Base-by-base conservation (phyloP, 2,329 filamentous ascomycete species). In the Fusarium sp. region DNA sequence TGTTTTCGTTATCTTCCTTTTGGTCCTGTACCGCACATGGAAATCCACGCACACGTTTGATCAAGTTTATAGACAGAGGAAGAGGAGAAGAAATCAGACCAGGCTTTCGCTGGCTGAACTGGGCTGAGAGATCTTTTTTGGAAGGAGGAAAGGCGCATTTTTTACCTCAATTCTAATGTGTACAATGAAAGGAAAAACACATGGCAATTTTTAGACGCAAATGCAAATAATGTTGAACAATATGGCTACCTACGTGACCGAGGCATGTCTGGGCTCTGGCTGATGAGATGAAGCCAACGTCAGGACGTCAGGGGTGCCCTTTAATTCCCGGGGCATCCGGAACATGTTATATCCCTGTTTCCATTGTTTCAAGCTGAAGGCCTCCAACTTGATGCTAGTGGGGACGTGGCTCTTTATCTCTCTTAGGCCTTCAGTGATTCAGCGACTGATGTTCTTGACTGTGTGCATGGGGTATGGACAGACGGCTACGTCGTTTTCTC, bases 111-210 rank as follows among this genome's bases (percentile, higher is more conserved):
- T 75, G 72, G 69, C 63, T 75, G 69, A 72, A 75, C 69, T 74
- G 72, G 72, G 62, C 65, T 72, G 72, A 64, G 33, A 63, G 64
- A 20, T 62, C 62, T 73, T 51, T 55, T 62, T 53, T 62, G 53
- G 53, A 46, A 22, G 67, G 74, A 71, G 71, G 38, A 40, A 46
- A 35, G 62, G 62, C 71, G 72, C 71, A 69, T 56, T 68, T 46
- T 67, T 65, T 64, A 63, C 60, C 72, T 46, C 72, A 76, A n/a
- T 75, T 69, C 60, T 77, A 78, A 77, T 77, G 75, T 77, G 75
- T 77, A 77, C 74, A 78, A 77, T 70, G 75, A 77, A 72, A 71
- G 73, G 68, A 74, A 69, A 62, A 72, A 72, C 65, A 77, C 69
- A 77, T 73, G 72, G 72, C 64, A 75, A 64, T 71, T 66, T 69